Evolutionary conservation across 2,329 filamentous ascomycete species (phyloP).

Genomic region (Neofusicoccum parvum): DNA sequence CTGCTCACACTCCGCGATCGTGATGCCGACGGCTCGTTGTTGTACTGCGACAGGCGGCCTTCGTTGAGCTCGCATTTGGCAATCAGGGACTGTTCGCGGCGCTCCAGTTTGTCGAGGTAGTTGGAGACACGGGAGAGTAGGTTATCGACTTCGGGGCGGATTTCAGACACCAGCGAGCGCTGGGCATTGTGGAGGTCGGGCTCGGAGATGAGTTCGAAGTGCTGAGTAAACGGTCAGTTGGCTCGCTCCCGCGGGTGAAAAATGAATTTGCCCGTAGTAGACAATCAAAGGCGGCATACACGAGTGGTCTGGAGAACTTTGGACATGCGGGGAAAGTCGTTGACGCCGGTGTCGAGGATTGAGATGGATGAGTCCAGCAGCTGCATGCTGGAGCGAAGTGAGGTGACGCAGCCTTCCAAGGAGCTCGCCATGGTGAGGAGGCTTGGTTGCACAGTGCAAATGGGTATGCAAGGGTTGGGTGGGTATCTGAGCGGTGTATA

Average conservation of each 20-base stretch:
- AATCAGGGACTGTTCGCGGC: slow-evolving; percentile 80
- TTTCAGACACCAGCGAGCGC: slow-evolving; percentile 80
- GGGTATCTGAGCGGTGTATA: too few species aligned
- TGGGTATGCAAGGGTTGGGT: too few species aligned
- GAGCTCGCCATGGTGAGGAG: slow-evolving; percentile 38
- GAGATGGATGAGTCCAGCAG: slow-evolving; percentile 64
- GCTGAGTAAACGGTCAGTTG: slow-evolving; percentile 51
- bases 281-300: slow-evolving; percentile 42
- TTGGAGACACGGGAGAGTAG: slow-evolving; percentile 81
- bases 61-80: slow-evolving; percentile 83
- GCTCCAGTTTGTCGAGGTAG: slow-evolving; percentile 78
- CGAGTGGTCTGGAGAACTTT: slow-evolving; percentile 66
- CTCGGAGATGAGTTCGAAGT: slow-evolving; percentile 91
- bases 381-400: slow-evolving; percentile 62
- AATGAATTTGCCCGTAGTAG: neutral
- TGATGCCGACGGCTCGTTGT: slow-evolving; percentile 30
- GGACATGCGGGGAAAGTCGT: slow-evolving; percentile 63
- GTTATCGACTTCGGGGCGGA: slow-evolving; percentile 79
- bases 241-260: neutral
- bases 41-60: slow-evolving; percentile 59
- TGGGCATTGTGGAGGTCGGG: slow-evolving; percentile 80
- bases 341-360: slow-evolving; percentile 64
- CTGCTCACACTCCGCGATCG: slow-evolving; percentile 10
- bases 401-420: slow-evolving; percentile 62
- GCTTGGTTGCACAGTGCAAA: too few species aligned